Conservation (phyloP, 345 rosid genomes). For the Mercurialis annua region DNA sequence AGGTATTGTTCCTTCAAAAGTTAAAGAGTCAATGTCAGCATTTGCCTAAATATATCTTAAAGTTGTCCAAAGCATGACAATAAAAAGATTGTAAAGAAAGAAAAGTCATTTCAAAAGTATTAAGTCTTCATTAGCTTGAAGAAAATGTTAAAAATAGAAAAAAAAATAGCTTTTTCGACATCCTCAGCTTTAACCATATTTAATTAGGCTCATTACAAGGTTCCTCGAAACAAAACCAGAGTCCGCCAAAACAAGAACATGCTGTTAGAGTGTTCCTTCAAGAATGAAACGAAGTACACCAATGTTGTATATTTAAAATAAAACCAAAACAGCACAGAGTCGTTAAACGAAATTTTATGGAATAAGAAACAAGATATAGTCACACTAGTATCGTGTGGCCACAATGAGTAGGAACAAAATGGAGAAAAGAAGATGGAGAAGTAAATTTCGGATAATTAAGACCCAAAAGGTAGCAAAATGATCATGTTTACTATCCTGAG, state of each 20-base stretch:
- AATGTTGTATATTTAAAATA: neutral
- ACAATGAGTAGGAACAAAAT: conserved; percentile 1
- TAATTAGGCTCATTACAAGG: neutral
- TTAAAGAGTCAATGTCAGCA: conserved; percentile 12
- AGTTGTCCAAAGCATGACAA: conserved; percentile 4
- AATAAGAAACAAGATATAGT: neutral
- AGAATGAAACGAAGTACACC: neutral
- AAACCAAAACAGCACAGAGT: neutral
- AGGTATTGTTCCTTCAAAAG: conserved; percentile 56
- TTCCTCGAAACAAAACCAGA: neutral
- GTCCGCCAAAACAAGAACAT: neutral
- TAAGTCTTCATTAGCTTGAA: conserved; percentile 21
- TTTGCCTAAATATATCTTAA: conserved; percentile 8
- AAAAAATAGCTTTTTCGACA: neutral
- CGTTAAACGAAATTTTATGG: neutral
- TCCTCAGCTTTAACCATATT: neutral
- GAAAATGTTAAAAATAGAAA: neutral
- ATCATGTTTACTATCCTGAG: neutral
- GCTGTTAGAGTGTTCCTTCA: neutral
- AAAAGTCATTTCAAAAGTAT: neutral
- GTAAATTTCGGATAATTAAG: neutral
- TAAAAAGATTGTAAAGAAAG: neutral
- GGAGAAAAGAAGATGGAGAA: neutral
- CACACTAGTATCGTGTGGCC: neutral
- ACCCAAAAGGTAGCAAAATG: neutral